Conservation (phyloP, 1,284 basidiomycete species). For the Ustilago loliicola region DNA sequence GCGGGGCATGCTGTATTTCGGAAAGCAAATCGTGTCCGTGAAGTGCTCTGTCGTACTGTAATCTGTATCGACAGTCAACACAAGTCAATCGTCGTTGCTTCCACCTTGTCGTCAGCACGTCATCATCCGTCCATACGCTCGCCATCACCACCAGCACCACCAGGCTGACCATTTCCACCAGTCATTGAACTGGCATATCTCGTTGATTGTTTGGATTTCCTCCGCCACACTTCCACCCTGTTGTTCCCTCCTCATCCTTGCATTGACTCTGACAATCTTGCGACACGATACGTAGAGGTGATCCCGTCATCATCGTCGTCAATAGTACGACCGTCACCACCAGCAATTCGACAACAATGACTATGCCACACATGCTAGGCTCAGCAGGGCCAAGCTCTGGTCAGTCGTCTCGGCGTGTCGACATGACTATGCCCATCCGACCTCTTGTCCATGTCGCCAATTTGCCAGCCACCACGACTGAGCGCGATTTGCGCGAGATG, state of each 20-base stretch:
- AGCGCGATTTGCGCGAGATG: slow-evolving; percentile 86
- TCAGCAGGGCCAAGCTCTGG: slow-evolving; percentile 9
- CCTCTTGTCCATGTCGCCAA: slow-evolving; percentile 70
- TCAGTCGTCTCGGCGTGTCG: slow-evolving; percentile 18
- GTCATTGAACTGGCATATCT: not conserved
- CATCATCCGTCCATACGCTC: not conserved
- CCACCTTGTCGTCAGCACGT: not conserved
- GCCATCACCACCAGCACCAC: not conserved
- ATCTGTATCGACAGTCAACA: not conserved
- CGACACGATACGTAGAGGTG: not conserved
- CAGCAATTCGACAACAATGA: slow-evolving; percentile 20
- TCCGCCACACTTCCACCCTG: not conserved
- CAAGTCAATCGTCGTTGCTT: not conserved
- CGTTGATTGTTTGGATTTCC: not conserved
- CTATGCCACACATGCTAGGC: slow-evolving; percentile 19
- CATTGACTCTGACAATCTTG: not conserved
- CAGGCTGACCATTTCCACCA: not conserved
- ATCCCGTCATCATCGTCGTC: not conserved
- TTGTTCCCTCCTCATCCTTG: not conserved
- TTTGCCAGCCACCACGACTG: slow-evolving; percentile 86
- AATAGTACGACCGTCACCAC: not conserved
- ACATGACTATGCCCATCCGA: slow-evolving; percentile 21
- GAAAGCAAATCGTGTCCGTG: not conserved
- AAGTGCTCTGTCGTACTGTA: not conserved
- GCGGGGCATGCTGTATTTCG: not conserved